These are phyloP conservation scores for Phlebiopsis gigantea DNA, from an alignment of 768 basidiomycete genomes.

Conservation along the genomic window DNA sequence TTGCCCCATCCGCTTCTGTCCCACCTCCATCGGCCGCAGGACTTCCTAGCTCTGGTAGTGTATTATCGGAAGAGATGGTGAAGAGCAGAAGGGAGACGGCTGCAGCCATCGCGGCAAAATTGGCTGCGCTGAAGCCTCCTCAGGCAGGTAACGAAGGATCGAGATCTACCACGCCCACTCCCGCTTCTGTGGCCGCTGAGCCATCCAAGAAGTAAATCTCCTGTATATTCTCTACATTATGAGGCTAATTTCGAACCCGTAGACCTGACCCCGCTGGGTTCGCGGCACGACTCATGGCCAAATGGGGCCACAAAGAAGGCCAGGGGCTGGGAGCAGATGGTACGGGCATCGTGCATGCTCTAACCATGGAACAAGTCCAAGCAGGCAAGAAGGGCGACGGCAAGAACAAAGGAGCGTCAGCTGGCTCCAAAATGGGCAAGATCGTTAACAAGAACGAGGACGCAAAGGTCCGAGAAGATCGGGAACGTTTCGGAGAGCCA, in stretches of 20 bases:
- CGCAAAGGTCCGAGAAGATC: conserved; percentile 68
- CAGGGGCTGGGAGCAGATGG: conserved; percentile 85
- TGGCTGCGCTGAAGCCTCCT: conserved; percentile 49
- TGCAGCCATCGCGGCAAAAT: conserved; percentile 75
- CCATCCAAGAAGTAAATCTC: conserved; percentile 16
- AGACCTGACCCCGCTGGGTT: conserved; percentile 68
- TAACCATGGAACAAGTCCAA: conserved; percentile 70
- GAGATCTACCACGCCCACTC: conserved; percentile 20
- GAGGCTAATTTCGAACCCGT: not conserved
- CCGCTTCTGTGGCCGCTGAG: conserved; percentile 25
- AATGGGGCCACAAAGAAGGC: conserved; percentile 94
- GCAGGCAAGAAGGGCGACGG: conserved; percentile 34
- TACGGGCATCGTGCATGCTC: conserved; percentile 83
- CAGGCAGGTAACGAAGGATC: conserved; percentile 24
- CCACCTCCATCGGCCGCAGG: conserved; percentile 50
- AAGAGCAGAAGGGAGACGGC: conserved; percentile 53
- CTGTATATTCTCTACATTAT: not conserved
- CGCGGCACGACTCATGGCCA: conserved; percentile 87
- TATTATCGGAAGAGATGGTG: conserved; percentile 56
- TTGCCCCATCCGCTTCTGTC: conserved; percentile 51
- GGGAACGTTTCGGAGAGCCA: conserved; percentile 79
- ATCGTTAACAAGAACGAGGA: conserved; percentile 92
- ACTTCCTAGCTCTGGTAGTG: conserved; percentile 29
- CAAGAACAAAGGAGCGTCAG: conserved; percentile 32
- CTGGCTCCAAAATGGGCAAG: conserved; percentile 72